Conservation (phyloP, 208 protist genomes). For the Leishmania martiniquensis region DNA sequence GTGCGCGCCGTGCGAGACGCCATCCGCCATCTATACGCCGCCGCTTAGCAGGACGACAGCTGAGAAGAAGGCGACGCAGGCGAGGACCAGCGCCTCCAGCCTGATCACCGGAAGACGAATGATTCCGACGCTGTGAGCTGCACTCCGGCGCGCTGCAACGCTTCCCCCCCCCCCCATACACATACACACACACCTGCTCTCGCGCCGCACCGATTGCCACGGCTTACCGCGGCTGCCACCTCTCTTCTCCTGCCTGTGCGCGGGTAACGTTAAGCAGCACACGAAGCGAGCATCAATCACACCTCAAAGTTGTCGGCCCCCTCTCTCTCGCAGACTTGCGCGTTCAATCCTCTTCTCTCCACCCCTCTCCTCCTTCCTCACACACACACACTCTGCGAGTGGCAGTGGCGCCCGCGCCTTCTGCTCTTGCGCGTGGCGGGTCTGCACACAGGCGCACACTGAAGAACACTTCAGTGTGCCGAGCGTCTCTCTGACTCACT, state of each 20-base stretch:
- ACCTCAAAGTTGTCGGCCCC: not conserved
- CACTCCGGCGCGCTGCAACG: not conserved
- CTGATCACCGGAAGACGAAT: not conserved
- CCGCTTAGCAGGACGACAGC: not conserved
- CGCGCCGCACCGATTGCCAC: not conserved
- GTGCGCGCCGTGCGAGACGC: conserved; percentile 4
- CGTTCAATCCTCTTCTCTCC: not conserved
- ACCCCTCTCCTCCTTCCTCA: not conserved
- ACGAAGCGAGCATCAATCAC: not conserved
- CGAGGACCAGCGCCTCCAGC: not conserved
- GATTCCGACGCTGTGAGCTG: not conserved
- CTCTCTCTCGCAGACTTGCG: not conserved
- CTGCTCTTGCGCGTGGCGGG: not conserved
- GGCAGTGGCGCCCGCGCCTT: not conserved
- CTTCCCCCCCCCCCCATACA: too few relatives aligned
- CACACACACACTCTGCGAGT: not conserved
- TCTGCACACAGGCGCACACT: not conserved
- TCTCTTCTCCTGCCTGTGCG: not conserved
- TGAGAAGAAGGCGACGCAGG: too few relatives aligned
- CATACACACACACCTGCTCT: not conserved
- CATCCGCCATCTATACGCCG: not conserved
- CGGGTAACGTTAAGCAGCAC: not conserved
- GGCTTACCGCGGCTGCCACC: not conserved
- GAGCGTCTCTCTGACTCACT: not conserved
- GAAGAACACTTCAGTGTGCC: not conserved